Conservation (phyloP, 805 yeast species). For the Ascoidea asiatica region DNA sequence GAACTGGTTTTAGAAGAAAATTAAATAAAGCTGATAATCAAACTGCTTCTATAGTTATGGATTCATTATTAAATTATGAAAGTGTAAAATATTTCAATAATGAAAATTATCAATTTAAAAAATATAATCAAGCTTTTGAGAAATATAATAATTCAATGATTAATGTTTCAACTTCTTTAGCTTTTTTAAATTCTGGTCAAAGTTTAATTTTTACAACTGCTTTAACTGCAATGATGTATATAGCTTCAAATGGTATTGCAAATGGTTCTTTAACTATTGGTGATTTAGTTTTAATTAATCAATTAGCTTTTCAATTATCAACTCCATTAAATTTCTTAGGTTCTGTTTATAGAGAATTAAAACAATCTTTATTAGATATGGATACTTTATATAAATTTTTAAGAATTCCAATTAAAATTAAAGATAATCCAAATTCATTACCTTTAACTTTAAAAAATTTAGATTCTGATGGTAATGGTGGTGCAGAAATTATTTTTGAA, state of each 20-base stretch:
- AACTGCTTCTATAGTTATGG: conserved; percentile 89
- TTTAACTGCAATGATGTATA: conserved; percentile 91
- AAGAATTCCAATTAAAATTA: conserved; percentile 53
- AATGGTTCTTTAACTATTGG: conserved; percentile 79
- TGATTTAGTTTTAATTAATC: conserved; percentile 88
- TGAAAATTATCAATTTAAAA: conserved; percentile 64
- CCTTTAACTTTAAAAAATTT: conserved; percentile 33
- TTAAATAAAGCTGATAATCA: conserved; percentile 90
- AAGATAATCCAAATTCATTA: conserved; percentile 48
- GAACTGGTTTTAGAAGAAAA: conserved; percentile 79
- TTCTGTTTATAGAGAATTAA: conserved; percentile 87
- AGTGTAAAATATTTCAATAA: conserved; percentile 91
- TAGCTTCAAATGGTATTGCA: conserved; percentile 93
- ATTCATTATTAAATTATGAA: conserved; percentile 87
- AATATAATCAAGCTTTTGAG: conserved; percentile 63
- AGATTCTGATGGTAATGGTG: conserved; percentile 10
- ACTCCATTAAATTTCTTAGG: conserved; percentile 93
- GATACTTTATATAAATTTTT: conserved; percentile 84
- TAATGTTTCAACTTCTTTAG: conserved; percentile 74
- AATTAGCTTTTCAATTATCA: conserved; percentile 90
- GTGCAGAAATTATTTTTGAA: conserved; percentile 73
- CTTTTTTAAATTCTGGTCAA: conserved; percentile 70
- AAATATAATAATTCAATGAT: conserved; percentile 58
- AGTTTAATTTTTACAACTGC: conserved; percentile 76
- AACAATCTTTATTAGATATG: conserved; percentile 91